Evolutionary conservation across 2,329 filamentous ascomycete species (phyloP).

Genomic region (Nannizzia gypsea): DNA sequence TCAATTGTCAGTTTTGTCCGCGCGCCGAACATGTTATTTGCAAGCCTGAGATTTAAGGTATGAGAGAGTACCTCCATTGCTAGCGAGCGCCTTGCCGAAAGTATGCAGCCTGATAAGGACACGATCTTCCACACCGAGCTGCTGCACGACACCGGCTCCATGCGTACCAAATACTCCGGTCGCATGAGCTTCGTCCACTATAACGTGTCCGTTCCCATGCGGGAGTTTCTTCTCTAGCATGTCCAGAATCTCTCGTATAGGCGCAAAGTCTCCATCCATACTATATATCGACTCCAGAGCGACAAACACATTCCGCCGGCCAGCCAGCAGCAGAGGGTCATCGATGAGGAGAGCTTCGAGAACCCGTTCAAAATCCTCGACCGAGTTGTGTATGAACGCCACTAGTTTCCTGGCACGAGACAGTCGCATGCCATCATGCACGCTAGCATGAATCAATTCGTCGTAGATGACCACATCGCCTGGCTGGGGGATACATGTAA

Average conservation of each 20-base stretch:
- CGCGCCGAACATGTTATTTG: neutral
- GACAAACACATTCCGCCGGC: constrained; percentile 49
- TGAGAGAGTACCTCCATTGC: constrained; percentile 51
- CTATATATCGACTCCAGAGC: constrained; percentile 63
- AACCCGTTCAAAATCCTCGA: constrained; percentile 26
- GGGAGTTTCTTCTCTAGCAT: constrained; percentile 47
- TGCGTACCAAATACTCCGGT: constrained; percentile 40
- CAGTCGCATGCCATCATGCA: constrained; percentile 63
- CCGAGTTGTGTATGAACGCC: constrained; percentile 39
- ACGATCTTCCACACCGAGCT: constrained; percentile 39
- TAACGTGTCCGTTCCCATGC: constrained; percentile 42
- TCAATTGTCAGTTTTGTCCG: constrained; percentile 9
- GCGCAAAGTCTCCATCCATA: constrained; percentile 69
- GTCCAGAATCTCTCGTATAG: constrained; percentile 48
- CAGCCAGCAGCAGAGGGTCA: constrained; percentile 26
- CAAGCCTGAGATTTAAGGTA: constrained; percentile 17
- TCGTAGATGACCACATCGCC: constrained; percentile 59
- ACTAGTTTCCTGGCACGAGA: constrained; percentile 42
- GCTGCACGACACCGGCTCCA: constrained; percentile 40
- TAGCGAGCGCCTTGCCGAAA: constrained; percentile 45
- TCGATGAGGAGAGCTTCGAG: constrained; percentile 23
- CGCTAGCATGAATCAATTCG: constrained; percentile 64
- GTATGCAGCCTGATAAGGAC: constrained; percentile 42
- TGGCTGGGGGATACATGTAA: constrained; percentile 48
- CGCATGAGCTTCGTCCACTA: constrained; percentile 47